Base-by-base conservation (phyloP, 192 early-diverging fungal genomes). In the Gryganskiella cystojenkinii region DNA sequence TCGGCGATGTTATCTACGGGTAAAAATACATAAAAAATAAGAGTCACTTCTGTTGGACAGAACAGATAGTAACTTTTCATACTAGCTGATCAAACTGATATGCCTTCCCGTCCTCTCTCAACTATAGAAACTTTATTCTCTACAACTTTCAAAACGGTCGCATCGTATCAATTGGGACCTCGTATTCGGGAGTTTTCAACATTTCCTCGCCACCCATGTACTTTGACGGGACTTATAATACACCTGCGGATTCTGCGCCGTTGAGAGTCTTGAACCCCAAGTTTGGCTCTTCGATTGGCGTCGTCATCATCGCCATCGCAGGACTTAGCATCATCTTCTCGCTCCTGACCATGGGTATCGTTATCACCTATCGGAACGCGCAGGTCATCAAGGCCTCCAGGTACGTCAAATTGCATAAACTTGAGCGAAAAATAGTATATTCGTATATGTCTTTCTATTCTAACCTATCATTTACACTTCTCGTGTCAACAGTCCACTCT, bases 321-420 rank as follows among this genome's bases (percentile, higher is more conserved):
- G 56, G 64, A 14, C n/a, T 83, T 11, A 71, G 82, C 19, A 66
- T 80, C 0, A 6, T 79, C 11, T 64, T 67, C 15, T 83, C 72
- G 10, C 20, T 80, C 0, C 20, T 80, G 15, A 83, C 79, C 14
- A 56, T 75, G 64, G 9, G 59, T 28, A 64, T 83, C 14, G 81
- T 85, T 2, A 44, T 81, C 24, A 49, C 68, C 1, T 73, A 81
- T 45, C 56, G 84, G 14, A 33, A 82, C 8, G 61, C 79, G 15
- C 78, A 79, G 19, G 54, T 78, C 44, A 81, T 85, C 24, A 81
- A 80, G 65, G 75, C 70, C 11, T 64, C 84, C 27, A 85, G 73
- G 73, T 76, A 67, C 47, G 0, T 24, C 9, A 0, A 34, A 34
- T 34, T 11, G 10, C 3, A 4, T 8, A 11, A 2, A 9, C 49